Base-by-base conservation (phyloP, 2,329 filamentous ascomycete genomes). In the Xylaria sp. region DNA sequence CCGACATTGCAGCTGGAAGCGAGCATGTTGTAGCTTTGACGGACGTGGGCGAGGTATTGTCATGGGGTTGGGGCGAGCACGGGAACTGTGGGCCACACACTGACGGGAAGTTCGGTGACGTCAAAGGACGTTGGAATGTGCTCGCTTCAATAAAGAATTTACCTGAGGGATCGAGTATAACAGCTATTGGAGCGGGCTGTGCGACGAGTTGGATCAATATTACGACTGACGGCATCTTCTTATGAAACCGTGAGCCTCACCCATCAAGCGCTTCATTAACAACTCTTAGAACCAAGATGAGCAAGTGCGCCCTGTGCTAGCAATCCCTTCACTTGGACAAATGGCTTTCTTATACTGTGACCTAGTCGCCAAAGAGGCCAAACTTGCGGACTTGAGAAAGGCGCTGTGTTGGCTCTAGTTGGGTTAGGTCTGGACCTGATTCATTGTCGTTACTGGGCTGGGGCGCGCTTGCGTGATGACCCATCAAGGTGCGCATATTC, bases 51-150 rank as follows among this genome's bases (percentile, higher is more conserved):
- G 87, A 90, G 60, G 89, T 97, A 1, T 81, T 97, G 58, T 88
- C 93, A 1, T 98, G 95, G 94, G 96, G 96, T 23, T 99, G 96
- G 96, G 94, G 94, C 1, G 95, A 98, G 81, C 96, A 99, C 81
- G 96, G 96, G 1, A 99, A 99, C 79, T 99, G 96, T 79, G 96
- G 96, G 2, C 88, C 89, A 44, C 84, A 87, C 13, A 88, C 89
- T 70, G 82, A 86, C 20, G 83, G 86, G 70, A 89, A 89, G 59
- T 75, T 67, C 18, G 78, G 77, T 4, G 88, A 92, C 80, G 89
- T 94, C 55, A 91, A 90, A 72, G 91, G 87, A 10, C 85, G 84
- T 69, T 93, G 87, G 84, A 94, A 91, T 77, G 82, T 88, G 67
- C 87, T 97, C 76, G 86, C 86, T 25, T 87, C 89, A 55, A 83